phyloP scores from a whole-genome alignment of 2,329 filamentous ascomycete species.

The Chrysosporium queenslandicum region DNA sequence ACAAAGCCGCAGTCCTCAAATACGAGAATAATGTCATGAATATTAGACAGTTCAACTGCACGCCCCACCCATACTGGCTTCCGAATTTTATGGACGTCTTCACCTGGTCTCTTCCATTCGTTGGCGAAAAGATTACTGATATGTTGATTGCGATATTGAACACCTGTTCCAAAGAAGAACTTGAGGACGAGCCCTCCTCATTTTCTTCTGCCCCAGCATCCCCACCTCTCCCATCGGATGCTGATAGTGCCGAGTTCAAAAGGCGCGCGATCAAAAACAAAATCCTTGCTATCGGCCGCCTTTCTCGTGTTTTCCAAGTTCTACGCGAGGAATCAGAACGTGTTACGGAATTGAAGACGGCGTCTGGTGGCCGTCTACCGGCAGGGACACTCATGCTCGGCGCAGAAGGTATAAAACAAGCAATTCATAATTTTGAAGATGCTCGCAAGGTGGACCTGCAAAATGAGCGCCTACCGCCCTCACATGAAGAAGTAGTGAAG shows the following conservation, averaged over 20 bases:
- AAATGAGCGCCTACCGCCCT: constrained; percentile 89
- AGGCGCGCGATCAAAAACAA: constrained; percentile 98
- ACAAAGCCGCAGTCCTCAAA: constrained; percentile 96
- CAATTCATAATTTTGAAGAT: constrained; percentile 93
- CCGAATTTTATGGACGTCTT: constrained; percentile 99
- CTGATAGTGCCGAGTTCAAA: constrained; percentile 86
- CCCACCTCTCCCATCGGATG: constrained; percentile 61
- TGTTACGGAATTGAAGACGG: constrained; percentile 95
- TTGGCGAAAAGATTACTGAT: constrained; percentile 97
- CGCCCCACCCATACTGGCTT: constrained; percentile 96
- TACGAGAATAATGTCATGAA: constrained; percentile 99
- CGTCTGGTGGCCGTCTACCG: constrained; percentile 80
- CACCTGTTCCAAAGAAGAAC: constrained; percentile 97
- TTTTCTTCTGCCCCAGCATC: constrained; percentile 62
- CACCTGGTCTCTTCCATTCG: constrained; percentile 98
- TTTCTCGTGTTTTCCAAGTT: constrained; percentile 97
- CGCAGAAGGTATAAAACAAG: constrained; percentile 96
- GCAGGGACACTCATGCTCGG: constrained; percentile 96
- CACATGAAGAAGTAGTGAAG: constrained; percentile 78
- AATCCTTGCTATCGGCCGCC: constrained; percentile 89
- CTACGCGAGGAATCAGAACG: constrained; percentile 93
- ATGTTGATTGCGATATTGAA: constrained; percentile 98
- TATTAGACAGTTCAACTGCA: constrained; percentile 99
- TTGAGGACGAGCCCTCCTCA: constrained; percentile 79
- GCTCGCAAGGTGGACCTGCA: constrained; percentile 93